These are phyloP conservation scores for Penicillium bialowiezense DNA, from an alignment of 495 filamentous ascomycete species.

Conservation along the genomic window DNA sequence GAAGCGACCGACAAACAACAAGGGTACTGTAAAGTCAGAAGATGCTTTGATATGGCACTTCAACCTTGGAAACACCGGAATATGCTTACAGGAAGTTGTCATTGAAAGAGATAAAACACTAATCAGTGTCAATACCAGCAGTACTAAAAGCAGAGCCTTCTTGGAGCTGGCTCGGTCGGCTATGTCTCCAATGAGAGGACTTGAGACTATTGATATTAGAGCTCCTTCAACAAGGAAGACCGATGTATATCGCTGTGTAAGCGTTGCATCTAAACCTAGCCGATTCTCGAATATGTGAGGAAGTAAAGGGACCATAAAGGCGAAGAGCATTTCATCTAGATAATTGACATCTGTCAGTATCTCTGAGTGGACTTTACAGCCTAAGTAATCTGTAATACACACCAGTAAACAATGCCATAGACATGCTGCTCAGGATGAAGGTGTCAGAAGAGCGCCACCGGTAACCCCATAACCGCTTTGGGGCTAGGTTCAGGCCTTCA, in stretches of 20 bases:
- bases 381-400: background rate
- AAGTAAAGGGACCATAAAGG: constrained; percentile 25
- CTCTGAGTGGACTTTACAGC: background rate
- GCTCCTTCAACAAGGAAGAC: constrained; percentile 14
- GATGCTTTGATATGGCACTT: background rate
- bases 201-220: constrained; percentile 11
- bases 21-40: background rate
- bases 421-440: background rate
- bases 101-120: background rate
- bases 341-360: background rate
- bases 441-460: background rate
- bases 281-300: constrained; percentile 24
- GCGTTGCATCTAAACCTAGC: constrained; percentile 10
- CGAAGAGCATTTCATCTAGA: constrained; percentile 23
- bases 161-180: constrained; percentile 15
- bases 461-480: background rate
- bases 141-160: constrained; percentile 3
- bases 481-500: background rate
- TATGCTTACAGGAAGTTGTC: background rate
- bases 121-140: background rate
- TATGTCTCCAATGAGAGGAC: constrained; percentile 19
- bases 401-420: background rate
- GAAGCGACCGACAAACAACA: constrained; percentile 16
- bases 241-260: constrained; percentile 16
- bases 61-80: no score